phyloP scores from a whole-genome alignment of 108 stramenopile species.

The Nannochloropsis salina region DNA sequence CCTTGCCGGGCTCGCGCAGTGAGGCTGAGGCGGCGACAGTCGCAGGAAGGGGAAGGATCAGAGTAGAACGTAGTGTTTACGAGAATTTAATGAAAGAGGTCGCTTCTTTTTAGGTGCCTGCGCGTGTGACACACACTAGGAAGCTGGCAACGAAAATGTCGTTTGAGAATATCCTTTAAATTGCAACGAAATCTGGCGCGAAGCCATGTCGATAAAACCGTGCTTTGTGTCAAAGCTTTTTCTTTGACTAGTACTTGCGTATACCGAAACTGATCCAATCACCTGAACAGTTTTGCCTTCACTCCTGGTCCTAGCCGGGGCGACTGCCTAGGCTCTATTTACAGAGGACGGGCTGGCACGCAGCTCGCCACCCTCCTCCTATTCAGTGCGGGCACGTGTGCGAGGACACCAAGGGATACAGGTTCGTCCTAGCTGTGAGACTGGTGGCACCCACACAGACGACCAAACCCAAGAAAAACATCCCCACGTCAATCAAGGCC shows the following conservation, averaged over 20 bases:
- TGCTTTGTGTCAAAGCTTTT: too few species aligned
- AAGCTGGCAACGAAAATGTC: too few species aligned
- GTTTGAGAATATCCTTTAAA: too few species aligned
- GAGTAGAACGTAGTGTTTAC: background rate
- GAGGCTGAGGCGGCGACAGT: conserved; percentile 17
- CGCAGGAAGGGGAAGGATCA: background rate
- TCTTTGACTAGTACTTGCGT: too few species aligned
- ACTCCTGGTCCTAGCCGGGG: too few species aligned
- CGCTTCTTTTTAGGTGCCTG: background rate
- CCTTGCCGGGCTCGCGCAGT: conserved; percentile 33
- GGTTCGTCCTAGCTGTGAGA: conserved; percentile 19
- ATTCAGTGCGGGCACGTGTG: background rate
- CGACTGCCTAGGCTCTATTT: too few species aligned
- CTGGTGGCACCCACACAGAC: conserved; percentile 37
- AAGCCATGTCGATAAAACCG: too few species aligned
- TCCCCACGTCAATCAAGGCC: conserved; percentile 6
- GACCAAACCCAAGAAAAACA: conserved; percentile 28
- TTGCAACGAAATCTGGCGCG: too few species aligned
- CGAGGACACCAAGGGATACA: background rate
- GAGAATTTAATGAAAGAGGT: background rate
- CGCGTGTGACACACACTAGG: too few species aligned
- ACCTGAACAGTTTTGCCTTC: too few species aligned
- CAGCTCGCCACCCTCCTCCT: background rate
- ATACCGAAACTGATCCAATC: too few species aligned
- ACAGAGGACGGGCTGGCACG: too few species aligned